These are phyloP conservation scores for Trichocladium uniseriatum DNA, from an alignment of 495 filamentous ascomycete species.

Conservation along the genomic window DNA sequence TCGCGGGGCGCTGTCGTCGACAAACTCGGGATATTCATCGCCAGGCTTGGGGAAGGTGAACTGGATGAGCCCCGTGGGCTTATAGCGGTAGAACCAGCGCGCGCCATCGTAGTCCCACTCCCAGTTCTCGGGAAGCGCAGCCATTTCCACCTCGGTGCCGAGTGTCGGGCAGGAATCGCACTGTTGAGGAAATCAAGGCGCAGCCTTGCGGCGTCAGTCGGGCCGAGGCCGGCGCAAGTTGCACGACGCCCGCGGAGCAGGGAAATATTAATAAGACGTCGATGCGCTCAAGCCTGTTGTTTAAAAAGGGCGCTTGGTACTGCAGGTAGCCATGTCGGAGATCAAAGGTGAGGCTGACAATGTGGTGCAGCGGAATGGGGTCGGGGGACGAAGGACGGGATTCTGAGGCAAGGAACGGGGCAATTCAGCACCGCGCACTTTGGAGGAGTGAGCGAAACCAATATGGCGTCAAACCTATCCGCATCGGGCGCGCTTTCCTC, in stretches of 20 bases:
- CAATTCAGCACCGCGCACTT: conserved; percentile 5
- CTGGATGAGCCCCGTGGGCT: conserved; percentile 37
- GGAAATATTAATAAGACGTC: no score
- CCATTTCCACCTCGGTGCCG: conserved; percentile 16
- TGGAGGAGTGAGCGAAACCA: neutral
- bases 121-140: conserved; percentile 38
- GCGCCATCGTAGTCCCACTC: conserved; percentile 40
- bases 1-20: conserved; percentile 28
- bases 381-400: neutral
- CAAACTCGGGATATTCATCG: conserved; percentile 41
- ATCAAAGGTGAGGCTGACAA: neutral
- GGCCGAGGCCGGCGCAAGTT: no score
- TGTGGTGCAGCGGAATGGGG: neutral
- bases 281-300: no score
- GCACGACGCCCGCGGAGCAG: no score
- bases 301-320: no score
- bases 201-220: no score
- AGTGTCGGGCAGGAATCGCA: no score
- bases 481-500: conserved; percentile 1
- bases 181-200: no score
- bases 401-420: neutral
- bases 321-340: no score
- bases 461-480: neutral
- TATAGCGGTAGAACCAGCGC: conserved; percentile 41
- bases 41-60: conserved; percentile 41